Evolutionary conservation across 306 rosid species (phyloP).

Genomic region (Ziziphus jujuba): DNA sequence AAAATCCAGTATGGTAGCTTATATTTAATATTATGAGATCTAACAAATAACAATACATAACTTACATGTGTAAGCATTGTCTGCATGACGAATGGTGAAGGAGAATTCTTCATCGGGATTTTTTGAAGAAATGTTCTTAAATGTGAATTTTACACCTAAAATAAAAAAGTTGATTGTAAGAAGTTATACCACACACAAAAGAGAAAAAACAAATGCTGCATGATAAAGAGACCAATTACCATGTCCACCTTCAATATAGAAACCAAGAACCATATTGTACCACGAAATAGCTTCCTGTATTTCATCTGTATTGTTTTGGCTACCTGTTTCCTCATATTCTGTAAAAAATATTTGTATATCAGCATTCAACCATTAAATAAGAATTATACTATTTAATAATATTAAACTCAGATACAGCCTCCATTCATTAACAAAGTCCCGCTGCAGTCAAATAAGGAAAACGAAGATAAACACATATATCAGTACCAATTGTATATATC

Average conservation of each 20-base stretch:
- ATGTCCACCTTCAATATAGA: constrained; percentile 77
- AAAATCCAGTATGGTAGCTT: constrained; percentile 13
- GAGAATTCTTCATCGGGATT: constrained; percentile 61
- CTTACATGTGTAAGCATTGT: constrained; percentile 71
- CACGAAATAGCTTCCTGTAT: constrained; percentile 64
- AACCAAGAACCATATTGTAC: constrained; percentile 80
- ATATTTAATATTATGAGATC: constrained; percentile 21
- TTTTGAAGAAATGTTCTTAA: constrained; percentile 54
- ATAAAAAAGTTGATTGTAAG: constrained; percentile 19
- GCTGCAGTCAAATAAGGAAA: too few species aligned
- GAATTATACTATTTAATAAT: too few species aligned
- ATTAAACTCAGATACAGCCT: too few species aligned
- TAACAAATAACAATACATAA: constrained; percentile 6
- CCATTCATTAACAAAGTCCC: too few species aligned
- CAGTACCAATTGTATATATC: too few species aligned
- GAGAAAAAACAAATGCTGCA: constrained; percentile 5
- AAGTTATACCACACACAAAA: constrained; percentile 16
- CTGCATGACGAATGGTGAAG: constrained; percentile 65
- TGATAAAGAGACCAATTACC: constrained; percentile 51
- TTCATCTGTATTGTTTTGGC: constrained; percentile 44
- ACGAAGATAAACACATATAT: too few species aligned
- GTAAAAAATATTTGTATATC: constrained; percentile 37
- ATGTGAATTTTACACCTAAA: constrained; percentile 76
- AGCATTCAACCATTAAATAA: background rate
- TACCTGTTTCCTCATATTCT: constrained; percentile 49